These are phyloP conservation scores for Cystobasidium sp. DNA, from an alignment of 1,284 basidiomycete genomes.

Conservation along the genomic window DNA sequence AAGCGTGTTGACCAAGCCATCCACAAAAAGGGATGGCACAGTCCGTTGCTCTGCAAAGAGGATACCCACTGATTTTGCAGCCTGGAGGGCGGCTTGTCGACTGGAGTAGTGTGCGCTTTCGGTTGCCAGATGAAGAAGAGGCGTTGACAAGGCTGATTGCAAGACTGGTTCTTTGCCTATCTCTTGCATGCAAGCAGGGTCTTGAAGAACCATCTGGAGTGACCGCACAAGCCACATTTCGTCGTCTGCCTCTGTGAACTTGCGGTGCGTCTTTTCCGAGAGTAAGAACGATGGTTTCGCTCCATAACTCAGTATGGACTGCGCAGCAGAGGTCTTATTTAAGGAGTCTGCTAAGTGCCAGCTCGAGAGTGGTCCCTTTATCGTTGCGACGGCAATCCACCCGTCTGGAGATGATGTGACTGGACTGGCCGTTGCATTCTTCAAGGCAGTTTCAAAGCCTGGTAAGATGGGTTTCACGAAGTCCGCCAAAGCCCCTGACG, in stretches of 20 bases:
- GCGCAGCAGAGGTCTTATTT: conserved; percentile 54
- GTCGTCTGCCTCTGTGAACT: conserved; percentile 68
- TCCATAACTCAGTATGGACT: conserved; percentile 57
- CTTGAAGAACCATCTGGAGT: conserved; percentile 52
- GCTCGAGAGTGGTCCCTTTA: conserved; percentile 64
- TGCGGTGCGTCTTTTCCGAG: conserved; percentile 83
- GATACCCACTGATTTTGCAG: not conserved
- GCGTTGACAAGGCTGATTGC: conserved; percentile 1
- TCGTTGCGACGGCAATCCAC: conserved; percentile 72
- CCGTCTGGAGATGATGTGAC: conserved; percentile 73
- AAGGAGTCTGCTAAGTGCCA: conserved; percentile 44
- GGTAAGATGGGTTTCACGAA: conserved; percentile 66
- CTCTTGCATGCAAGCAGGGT: not conserved
- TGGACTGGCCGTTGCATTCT: conserved; percentile 67
- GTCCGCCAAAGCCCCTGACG: conserved; percentile 55
- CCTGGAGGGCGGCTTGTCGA: conserved; percentile 5
- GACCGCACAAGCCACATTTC: conserved; percentile 79
- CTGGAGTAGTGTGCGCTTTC: conserved; percentile 14
- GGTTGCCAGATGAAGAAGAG: conserved; percentile 20
- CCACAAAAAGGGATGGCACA: conserved; percentile 5
- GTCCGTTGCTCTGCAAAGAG: not conserved
- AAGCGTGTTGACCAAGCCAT: conserved; percentile 4
- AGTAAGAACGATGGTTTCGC: conserved; percentile 80
- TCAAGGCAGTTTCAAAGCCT: conserved; percentile 70
- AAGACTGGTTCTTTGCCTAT: not conserved